Conservation (phyloP, 2,329 filamentous ascomycete genomes). For the Penicillium thymicola region DNA sequence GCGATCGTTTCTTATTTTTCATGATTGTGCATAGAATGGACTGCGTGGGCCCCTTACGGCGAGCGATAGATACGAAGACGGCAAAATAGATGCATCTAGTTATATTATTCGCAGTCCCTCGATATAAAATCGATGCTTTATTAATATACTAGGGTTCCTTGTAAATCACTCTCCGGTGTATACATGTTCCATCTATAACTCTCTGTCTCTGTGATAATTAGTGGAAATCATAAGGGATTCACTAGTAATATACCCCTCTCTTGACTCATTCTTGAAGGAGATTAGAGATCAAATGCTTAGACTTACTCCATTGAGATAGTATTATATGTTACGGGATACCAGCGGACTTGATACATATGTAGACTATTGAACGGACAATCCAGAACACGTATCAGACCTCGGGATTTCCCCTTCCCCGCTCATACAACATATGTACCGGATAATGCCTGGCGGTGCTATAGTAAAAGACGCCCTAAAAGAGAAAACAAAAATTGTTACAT, state of each 20-base stretch:
- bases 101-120: neutral
- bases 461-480: no score
- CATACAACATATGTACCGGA: neutral
- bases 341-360: neutral
- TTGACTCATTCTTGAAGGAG: neutral
- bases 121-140: neutral
- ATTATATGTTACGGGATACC: neutral
- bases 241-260: neutral
- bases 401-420: neutral
- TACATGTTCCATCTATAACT: neutral
- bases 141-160: no score
- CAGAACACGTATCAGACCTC: neutral
- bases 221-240: neutral
- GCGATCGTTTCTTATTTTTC: neutral
- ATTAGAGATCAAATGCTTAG: neutral
- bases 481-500: no score
- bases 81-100: neutral
- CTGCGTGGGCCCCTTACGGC: neutral
- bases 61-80: neutral
- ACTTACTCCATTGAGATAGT: neutral
- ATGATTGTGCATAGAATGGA: neutral
- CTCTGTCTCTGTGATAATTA: neutral
- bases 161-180: no score
- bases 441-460: no score
- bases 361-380: neutral